Base-by-base conservation (phyloP, 163 green algal genomes). In the Trebouxia gelatinosa region DNA sequence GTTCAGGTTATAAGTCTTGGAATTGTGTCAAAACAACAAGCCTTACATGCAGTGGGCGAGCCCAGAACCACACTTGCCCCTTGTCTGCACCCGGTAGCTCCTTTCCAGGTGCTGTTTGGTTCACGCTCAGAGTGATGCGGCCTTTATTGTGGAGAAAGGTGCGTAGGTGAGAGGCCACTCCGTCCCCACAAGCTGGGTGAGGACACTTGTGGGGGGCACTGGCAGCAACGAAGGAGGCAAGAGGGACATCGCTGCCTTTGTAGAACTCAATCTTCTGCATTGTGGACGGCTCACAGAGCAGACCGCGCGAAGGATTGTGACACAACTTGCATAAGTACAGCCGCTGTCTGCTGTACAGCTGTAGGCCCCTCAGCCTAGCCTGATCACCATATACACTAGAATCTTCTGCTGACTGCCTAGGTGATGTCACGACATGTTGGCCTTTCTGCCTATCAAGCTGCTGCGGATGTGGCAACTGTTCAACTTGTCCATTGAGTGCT, bases 11-110 rank as follows among this genome's bases (percentile, higher is more conserved):
- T n/a, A n/a, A n/a, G n/a, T n/a, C n/a, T n/a, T n/a, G n/a, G n/a
- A n/a, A n/a, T n/a, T n/a, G n/a, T n/a, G n/a, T n/a, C n/a, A n/a
- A n/a, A n/a, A n/a, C n/a, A n/a, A n/a, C n/a, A n/a, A n/a, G n/a
- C n/a, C 66, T 26, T 70, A 82, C 57, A 21, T 70, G 37, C 31
- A 75, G n/a, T 9, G 77, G 83, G 0, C 81, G 86, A 50, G 86
- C 64, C 91, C 91, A 97, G 65, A 92, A 79, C 92, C 92, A 96
- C 28, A 95, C 66, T 61, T 87, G 80, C 32, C 87, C 81, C 34
- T 83, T 81, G 61, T 91, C 87, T 65, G 85, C 80, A 17, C 87
- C 91, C 5, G 91, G 88, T 39, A 96, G 84, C 59, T 87, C 84
- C 50, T 88, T 78, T 29, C 77, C 78, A 2, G 77, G 62, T 5